Conservation (phyloP, 2,329 filamentous ascomycete species). For the Cladosporium oxysporum region DNA sequence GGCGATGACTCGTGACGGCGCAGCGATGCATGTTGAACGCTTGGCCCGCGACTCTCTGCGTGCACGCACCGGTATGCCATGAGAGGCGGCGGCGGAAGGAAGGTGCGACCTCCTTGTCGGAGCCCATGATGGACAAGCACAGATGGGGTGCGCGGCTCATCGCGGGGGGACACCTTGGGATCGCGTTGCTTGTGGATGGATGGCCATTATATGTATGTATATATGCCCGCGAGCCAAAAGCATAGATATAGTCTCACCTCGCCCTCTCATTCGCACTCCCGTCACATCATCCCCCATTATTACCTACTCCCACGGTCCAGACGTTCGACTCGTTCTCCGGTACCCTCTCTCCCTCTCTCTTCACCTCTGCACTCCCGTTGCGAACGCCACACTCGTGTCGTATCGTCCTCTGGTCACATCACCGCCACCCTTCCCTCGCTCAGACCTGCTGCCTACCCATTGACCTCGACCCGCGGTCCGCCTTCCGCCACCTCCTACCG, state of each 20-base stretch:
- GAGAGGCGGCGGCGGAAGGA: constrained; percentile 5
- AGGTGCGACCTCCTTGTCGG: constrained; percentile 19
- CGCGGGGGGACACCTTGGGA: neutral
- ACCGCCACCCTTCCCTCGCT: constrained; percentile 6
- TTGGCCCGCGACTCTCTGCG: constrained; percentile 11
- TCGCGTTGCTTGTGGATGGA: constrained; percentile 2
- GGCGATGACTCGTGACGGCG: constrained; percentile 15
- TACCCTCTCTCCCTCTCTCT: neutral
- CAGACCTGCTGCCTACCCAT: constrained; percentile 11
- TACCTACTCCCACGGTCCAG: neutral
- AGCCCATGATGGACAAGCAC: constrained; percentile 1
- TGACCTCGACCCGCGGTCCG: constrained; percentile 14
- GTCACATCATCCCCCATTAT: neutral
- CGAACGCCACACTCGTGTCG: neutral
- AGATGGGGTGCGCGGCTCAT: constrained; percentile 13
- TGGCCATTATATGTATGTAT: neutral
- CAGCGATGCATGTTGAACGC: constrained; percentile 6
- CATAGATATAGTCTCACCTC: constrained; percentile 21
- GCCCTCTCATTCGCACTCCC: constrained; percentile 9
- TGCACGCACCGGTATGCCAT: constrained; percentile 8
- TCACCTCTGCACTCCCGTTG: constrained; percentile 7
- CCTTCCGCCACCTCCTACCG: constrained; percentile 1
- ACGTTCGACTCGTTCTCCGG: neutral
- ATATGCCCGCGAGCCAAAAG: neutral
- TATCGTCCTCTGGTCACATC: neutral